These are phyloP conservation scores for Eragrostis nindensis DNA, from an alignment of 176 grass and related monocot genomes.

Conservation along the genomic window DNA sequence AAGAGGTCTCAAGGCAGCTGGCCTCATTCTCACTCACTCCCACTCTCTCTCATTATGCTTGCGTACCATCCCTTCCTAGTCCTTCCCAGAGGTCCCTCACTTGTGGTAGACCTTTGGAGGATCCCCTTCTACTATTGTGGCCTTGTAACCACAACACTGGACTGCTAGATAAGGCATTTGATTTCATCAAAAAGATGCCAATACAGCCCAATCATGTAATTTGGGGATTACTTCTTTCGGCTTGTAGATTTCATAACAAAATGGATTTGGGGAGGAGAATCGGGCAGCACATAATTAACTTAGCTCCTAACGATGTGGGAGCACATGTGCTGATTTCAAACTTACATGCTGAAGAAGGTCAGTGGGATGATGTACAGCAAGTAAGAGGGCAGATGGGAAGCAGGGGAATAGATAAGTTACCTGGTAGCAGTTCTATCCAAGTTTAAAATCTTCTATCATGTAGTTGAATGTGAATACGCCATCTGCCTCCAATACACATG, in stretches of 20 bases:
- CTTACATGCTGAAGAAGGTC: constrained; percentile 64
- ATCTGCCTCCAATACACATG: constrained; percentile 2
- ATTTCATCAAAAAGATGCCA: constrained; percentile 76
- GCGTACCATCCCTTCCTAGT: too few relatives aligned
- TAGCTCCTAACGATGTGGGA: constrained; percentile 62
- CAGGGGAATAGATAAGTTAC: constrained; percentile 60
- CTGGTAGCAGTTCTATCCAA: constrained; percentile 70
- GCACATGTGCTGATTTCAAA: constrained; percentile 72
- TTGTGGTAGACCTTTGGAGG: too few relatives aligned
- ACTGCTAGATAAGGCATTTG: constrained; percentile 69
- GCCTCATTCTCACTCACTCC: too few relatives aligned
- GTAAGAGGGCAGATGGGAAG: constrained; percentile 62
- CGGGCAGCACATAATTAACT: constrained; percentile 37
- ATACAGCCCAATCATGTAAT: constrained; percentile 67
- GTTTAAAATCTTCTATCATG: constrained; percentile 21
- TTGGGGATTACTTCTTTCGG: constrained; percentile 80
- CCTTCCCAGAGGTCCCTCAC: too few relatives aligned
- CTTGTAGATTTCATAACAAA: constrained; percentile 65
- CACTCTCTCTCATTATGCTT: too few relatives aligned
- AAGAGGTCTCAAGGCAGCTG: too few relatives aligned
- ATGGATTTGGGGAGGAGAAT: constrained; percentile 60
- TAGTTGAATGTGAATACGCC: constrained; percentile 17
- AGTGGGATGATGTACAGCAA: constrained; percentile 65
- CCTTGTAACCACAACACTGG: too few relatives aligned
- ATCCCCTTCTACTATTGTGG: too few relatives aligned